phyloP scores from a whole-genome alignment of 2,329 filamentous ascomycete genomes.

The Calonectria crousiana region DNA sequence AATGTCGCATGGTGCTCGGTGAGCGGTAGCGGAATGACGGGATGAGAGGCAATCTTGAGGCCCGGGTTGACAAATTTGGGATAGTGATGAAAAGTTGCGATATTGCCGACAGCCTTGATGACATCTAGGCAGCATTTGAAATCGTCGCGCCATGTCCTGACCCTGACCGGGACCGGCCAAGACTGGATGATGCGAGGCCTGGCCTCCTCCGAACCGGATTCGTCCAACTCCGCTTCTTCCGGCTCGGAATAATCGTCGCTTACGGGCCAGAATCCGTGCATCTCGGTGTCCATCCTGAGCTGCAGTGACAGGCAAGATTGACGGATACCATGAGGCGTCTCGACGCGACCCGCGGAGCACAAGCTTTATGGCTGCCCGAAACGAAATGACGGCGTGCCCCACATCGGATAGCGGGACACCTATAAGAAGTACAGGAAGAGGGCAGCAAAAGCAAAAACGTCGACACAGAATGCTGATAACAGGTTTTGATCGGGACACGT shows the following conservation, averaged over 20 bases:
- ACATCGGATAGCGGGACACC: neutral
- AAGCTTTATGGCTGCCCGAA: neutral
- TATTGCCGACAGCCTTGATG: constrained; percentile 18
- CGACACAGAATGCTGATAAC: neutral
- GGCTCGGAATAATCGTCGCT: neutral
- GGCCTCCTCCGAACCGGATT: neutral
- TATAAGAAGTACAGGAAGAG: neutral
- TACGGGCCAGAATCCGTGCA: neutral
- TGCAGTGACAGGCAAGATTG: neutral
- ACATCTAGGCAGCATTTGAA: neutral
- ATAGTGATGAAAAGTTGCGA: constrained; percentile 18
- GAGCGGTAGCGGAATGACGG: constrained; percentile 16
- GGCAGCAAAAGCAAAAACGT: neutral
- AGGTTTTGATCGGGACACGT: neutral
- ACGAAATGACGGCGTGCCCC: neutral
- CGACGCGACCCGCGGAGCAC: neutral
- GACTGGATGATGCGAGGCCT: too few species aligned
- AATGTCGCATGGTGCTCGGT: constrained; percentile 8
- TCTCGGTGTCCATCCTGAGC: neutral
- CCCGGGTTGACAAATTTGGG: constrained; percentile 20
- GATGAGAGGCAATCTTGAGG: constrained; percentile 6
- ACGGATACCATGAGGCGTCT: too few species aligned
- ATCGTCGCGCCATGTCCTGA: neutral
- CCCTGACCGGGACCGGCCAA: neutral
- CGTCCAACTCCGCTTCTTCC: neutral